Evolutionary conservation across 73 alveolate genomes (phyloP).

Genomic region (Paramecium sonneborni): DNA sequence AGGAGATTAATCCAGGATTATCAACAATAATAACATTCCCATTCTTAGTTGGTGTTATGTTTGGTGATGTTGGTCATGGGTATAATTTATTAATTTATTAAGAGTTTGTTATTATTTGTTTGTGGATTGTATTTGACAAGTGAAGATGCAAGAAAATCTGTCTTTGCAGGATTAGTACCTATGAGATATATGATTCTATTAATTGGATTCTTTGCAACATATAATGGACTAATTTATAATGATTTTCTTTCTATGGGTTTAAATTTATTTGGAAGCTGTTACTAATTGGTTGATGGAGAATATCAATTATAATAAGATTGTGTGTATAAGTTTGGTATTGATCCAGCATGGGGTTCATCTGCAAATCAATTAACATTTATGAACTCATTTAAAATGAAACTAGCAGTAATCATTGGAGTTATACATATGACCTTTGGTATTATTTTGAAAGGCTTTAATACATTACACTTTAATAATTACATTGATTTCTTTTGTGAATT

Average conservation of each 20-base stretch:
- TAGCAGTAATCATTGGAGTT: slow-evolving; percentile 89
- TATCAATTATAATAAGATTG: slow-evolving; percentile 57
- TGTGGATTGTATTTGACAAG: slow-evolving; percentile 30
- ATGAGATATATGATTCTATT: slow-evolving; percentile 80
- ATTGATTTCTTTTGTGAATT: slow-evolving; percentile 82
- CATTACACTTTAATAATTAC: slow-evolving; percentile 67
- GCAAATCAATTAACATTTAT: slow-evolving; percentile 76
- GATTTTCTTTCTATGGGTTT: slow-evolving; percentile 84
- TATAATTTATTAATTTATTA: slow-evolving; percentile 45
- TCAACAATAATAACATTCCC: slow-evolving; percentile 93
- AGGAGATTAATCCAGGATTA: slow-evolving; percentile 93
- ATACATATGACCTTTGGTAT: slow-evolving; percentile 88
- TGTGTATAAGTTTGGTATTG: slow-evolving; percentile 92
- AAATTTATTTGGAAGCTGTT: slow-evolving; percentile 81
- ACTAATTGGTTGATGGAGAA: slow-evolving; percentile 12
- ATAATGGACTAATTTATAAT: slow-evolving; percentile 85
- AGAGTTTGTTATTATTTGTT: slow-evolving; percentile 67
- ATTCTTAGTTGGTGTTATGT: slow-evolving; percentile 95
- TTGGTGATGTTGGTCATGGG: slow-evolving; percentile 92
- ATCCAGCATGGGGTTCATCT: slow-evolving; percentile 84
- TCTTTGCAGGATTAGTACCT: slow-evolving; percentile 48
- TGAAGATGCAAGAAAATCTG: slow-evolving; percentile 37
- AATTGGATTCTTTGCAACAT: slow-evolving; percentile 87
- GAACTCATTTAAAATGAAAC: slow-evolving; percentile 89
- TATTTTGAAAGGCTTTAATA: slow-evolving; percentile 82